Percentiles rank a stretch among this genome's conserved stretches.
Conservation (phyloP, 2,329 filamentous ascomycete species). For the Nemania sp. region DNA sequence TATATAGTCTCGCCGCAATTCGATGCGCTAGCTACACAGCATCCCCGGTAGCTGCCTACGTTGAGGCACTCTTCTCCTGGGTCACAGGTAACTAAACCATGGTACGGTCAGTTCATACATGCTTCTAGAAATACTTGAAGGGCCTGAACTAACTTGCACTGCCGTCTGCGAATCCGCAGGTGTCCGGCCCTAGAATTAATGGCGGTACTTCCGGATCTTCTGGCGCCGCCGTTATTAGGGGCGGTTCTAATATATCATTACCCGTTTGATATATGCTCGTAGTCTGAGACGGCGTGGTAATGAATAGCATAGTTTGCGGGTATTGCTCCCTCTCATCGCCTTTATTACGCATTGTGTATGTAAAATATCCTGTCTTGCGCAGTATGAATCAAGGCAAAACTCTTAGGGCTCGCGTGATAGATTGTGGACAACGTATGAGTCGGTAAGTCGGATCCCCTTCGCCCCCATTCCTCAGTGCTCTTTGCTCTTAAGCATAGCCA, state of each 20-base stretch:
- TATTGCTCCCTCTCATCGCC: conserved; percentile 32
- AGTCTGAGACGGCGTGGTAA: conserved; percentile 41
- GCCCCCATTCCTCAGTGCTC: conserved; percentile 41
- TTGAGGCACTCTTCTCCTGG: conserved; percentile 47
- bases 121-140: background rate
- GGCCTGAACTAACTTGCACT: conserved; percentile 44
- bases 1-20: conserved; percentile 48
- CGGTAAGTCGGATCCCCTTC: conserved; percentile 26
- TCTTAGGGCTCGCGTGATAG: background rate
- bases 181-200: conserved; percentile 45
- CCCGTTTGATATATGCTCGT: conserved; percentile 18
- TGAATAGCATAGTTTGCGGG: conserved; percentile 44
- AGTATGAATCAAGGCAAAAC: background rate
- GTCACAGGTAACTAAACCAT: conserved; percentile 47
- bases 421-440: background rate
- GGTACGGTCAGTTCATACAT: conserved; percentile 22
- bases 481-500: conserved; percentile 33
- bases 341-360: conserved; percentile 43
- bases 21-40: conserved; percentile 41
- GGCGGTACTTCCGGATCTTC: conserved; percentile 27
- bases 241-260: conserved; percentile 18
- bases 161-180: conserved; percentile 47
- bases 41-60: conserved; percentile 47
- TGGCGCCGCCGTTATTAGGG: conserved; percentile 37
- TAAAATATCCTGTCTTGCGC: background rate